Evolutionary conservation across 169 alveolate genomes (phyloP), one percentile per base, ranked within the genome.

Genomic region (Theileria orientalis): DNA sequence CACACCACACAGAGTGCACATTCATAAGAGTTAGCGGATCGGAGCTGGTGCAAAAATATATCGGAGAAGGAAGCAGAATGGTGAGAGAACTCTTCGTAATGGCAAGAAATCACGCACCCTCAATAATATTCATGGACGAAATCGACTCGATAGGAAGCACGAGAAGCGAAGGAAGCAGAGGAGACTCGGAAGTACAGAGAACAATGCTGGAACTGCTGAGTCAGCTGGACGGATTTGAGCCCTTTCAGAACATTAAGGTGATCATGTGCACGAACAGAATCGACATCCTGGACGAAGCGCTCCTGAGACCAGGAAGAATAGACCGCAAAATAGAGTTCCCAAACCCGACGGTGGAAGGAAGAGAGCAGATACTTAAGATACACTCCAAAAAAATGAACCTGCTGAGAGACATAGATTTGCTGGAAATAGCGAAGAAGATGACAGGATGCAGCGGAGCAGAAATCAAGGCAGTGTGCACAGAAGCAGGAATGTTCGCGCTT

Each of bases 61-160:
- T 98, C 70, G 99, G 99, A 44, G 99, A 98, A 89, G 99, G 99
- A 14, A 98, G 99, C 0, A 92, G 99, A 44, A 96, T 97, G 99
- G 99, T 98, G 25, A 94, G 99, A 52, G 99, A 96, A 82, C 86
- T 97, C 33, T 97, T 97, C 87, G 97, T 94, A 14, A 94, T 97
- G 99, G 99, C 99, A 11, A 91, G 99, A 68, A 89, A 93, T 63
- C 97, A 96, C 84, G 97, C 98, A 23, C 99, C 99, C 7, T 94
- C 98, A 72, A 94, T 98, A 51, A 95, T 98, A 29, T 98, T 98
- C 84, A 97, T 98, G 96, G 99, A 98, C 84, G 99, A 98, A 87
- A 96, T 97, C 47, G 99, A 95, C 82, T 93, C 97, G 23, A 96
- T 96, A 32, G 99, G 99, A 32, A 95, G 97, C 16, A 92, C 91